Evolutionary conservation across 23 red algal genomes (phyloP).

Genomic region (Gracilaria gracilis): DNA sequence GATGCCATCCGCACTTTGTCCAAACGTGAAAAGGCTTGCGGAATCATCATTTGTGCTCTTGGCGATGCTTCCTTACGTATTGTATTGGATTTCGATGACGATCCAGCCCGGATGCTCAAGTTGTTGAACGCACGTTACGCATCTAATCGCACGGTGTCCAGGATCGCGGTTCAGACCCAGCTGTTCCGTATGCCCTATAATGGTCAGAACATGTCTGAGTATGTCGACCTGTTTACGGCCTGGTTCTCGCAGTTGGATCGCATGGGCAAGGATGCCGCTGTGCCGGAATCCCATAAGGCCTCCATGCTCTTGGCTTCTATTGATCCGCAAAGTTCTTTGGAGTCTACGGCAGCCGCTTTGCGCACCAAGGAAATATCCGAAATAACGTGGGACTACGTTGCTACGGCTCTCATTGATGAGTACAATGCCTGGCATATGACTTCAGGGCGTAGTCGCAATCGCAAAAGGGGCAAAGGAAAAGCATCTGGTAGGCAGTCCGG

Average conservation of each 20-base stretch:
- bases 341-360: constrained; percentile 32
- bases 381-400: constrained; percentile 27
- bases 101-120: neutral
- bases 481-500: neutral
- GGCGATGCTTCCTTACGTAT: constrained; percentile 25
- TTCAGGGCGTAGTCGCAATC: too few relatives aligned
- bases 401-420: constrained; percentile 27
- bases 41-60: constrained; percentile 36
- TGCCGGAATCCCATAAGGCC: constrained; percentile 31
- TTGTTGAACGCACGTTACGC: constrained; percentile 21
- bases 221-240: constrained; percentile 26
- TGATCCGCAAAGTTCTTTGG: neutral
- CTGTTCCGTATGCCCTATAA: constrained; percentile 30
- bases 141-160: constrained; percentile 38
- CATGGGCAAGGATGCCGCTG: constrained; percentile 20
- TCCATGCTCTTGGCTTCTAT: constrained; percentile 27
- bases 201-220: constrained; percentile 40
- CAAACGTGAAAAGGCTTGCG: constrained; percentile 27
- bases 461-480: neutral
- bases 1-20: neutral
- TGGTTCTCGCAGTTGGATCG: constrained; percentile 14
- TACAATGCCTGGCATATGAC: neutral
- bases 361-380: constrained; percentile 29
- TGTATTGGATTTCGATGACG: constrained; percentile 33
- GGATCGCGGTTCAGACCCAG: constrained; percentile 21